Conservation (phyloP, 1,139 yeast genomes). For the Geotrichum klebahnii region DNA sequence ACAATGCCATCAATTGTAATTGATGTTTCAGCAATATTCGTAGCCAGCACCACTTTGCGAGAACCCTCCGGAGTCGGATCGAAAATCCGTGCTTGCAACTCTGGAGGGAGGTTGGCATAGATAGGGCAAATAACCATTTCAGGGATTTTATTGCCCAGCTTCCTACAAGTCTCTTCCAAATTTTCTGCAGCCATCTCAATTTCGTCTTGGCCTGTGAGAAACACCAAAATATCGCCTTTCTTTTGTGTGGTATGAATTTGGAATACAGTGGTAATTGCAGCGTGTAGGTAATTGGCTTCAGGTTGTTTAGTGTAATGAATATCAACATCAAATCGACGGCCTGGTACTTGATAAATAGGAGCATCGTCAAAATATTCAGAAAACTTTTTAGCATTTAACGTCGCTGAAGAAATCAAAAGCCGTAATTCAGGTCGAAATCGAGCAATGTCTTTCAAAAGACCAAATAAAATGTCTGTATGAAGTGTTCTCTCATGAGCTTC, state of each 20-base stretch:
- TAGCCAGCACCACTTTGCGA: slow-evolving; percentile 87
- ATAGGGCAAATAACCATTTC: slow-evolving; percentile 77
- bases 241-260: slow-evolving; percentile 75
- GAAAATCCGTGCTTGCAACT: slow-evolving; percentile 73
- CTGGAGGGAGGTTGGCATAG: slow-evolving; percentile 88
- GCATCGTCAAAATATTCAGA: slow-evolving; percentile 74
- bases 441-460: slow-evolving; percentile 70
- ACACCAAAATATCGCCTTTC: slow-evolving; percentile 84
- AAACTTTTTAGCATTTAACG: slow-evolving; percentile 84
- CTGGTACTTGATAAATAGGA: slow-evolving; percentile 82
- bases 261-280: slow-evolving; percentile 76
- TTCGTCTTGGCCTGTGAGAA: slow-evolving; percentile 91
- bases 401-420: slow-evolving; percentile 84
- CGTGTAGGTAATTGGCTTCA: slow-evolving; percentile 83
- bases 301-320: slow-evolving; percentile 81
- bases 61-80: slow-evolving; percentile 79
- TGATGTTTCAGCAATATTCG: slow-evolving; percentile 95
- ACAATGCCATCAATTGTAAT: slow-evolving; percentile 89
- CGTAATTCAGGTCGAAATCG: slow-evolving; percentile 63
- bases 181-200: slow-evolving; percentile 78
- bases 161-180: slow-evolving; percentile 58
- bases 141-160: slow-evolving; percentile 58
- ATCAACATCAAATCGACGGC: slow-evolving; percentile 84
- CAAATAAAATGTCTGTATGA: slow-evolving; percentile 85
- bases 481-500: slow-evolving; percentile 96